These are phyloP conservation scores for Sideroxylon spinosum DNA, from an alignment of 179 eudicot species.

Conservation along the genomic window DNA sequence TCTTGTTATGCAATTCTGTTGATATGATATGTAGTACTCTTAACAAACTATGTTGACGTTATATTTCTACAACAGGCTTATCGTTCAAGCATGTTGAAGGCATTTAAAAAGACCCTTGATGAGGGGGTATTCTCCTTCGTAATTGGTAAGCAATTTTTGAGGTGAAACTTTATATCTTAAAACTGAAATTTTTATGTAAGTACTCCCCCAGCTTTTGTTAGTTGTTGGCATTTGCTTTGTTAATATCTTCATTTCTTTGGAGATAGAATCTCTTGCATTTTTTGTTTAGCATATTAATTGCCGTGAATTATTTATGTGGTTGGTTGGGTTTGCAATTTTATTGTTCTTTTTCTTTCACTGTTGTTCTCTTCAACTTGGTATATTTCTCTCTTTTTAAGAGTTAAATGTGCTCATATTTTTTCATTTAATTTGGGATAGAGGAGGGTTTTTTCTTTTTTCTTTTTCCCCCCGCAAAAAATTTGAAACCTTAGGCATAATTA, in stretches of 20 bases:
- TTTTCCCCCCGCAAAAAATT: not conserved
- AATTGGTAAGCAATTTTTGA: slow-evolving; percentile 67
- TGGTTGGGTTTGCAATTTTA: slow-evolving; percentile 11
- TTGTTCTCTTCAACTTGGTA: slow-evolving; percentile 1
- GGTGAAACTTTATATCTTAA: slow-evolving; percentile 3
- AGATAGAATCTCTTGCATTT: slow-evolving; percentile 6
- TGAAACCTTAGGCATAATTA: slow-evolving; percentile 4
- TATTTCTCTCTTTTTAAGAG: not conserved
- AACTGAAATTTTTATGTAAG: slow-evolving; percentile 2
- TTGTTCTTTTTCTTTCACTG: not conserved
- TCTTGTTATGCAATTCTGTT: not conserved
- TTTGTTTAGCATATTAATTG: slow-evolving; percentile 5
- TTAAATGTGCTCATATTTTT: slow-evolving; percentile 8
- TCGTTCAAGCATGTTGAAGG: slow-evolving; percentile 96
- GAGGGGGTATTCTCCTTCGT: slow-evolving; percentile 88
- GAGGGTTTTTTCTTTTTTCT: not conserved
- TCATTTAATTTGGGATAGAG: slow-evolving; percentile 10
- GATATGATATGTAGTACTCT: not conserved
- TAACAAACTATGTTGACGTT: slow-evolving; percentile 19
- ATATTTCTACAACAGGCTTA: slow-evolving; percentile 61
- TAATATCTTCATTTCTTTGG: slow-evolving; percentile 1
- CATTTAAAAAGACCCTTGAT: slow-evolving; percentile 96
- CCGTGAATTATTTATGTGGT: slow-evolving; percentile 7
- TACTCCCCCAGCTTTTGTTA: not conserved
- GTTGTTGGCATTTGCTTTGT: not conserved